phyloP scores from a whole-genome alignment of 768 basidiomycete genomes.

The Chalciporus piperatus region DNA sequence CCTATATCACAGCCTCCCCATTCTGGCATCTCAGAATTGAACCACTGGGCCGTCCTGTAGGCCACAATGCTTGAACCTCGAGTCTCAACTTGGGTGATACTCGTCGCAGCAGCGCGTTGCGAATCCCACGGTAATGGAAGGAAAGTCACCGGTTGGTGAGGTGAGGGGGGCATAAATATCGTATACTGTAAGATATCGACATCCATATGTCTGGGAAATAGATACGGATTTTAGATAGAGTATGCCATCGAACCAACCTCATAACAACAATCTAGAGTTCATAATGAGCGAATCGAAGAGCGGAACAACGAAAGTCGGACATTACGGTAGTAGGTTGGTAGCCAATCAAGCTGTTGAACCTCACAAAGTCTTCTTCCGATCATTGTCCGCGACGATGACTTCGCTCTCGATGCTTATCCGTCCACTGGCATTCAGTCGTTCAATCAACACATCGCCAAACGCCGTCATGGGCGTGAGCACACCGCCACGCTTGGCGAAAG shows the following conservation, averaged over 20 bases:
- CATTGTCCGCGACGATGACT: conserved; percentile 26
- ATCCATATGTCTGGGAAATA: not conserved
- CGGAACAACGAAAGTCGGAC: not conserved
- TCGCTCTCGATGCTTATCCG: conserved; percentile 56
- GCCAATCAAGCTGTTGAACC: not conserved
- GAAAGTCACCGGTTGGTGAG: not conserved
- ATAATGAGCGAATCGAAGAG: not conserved
- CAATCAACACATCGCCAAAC: conserved; percentile 72
- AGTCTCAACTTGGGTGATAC: not conserved
- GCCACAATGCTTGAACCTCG: not conserved
- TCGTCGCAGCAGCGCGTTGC: not conserved
- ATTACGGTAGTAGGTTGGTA: not conserved
- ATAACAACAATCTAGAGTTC: not conserved
- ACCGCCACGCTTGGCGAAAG: conserved; percentile 63
- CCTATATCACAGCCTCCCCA: too few relatives aligned
- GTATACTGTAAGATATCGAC: not conserved
- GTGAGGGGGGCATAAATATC: not conserved
- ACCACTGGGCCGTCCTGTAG: not conserved
- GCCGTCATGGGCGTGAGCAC: conserved; percentile 82
- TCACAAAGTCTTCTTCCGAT: conserved; percentile 10
- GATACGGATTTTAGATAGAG: not conserved
- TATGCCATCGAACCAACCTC: not conserved
- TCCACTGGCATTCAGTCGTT: conserved; percentile 59
- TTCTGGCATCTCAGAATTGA: too few relatives aligned
- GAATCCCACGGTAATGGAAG: not conserved